phyloP scores from a whole-genome alignment of 306 rosid species.

The Castanospermum australe region DNA sequence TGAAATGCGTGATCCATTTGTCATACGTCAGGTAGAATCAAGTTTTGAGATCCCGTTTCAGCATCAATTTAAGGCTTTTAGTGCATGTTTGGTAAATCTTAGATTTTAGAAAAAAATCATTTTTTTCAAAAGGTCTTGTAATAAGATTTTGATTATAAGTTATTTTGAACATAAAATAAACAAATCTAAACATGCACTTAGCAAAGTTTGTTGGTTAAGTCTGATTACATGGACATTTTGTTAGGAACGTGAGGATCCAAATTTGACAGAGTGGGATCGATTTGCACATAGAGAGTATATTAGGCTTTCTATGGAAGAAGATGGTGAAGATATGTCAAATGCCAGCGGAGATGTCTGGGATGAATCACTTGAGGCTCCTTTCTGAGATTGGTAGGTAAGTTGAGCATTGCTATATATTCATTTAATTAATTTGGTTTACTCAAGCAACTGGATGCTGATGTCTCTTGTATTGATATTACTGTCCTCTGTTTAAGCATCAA shows the following conservation, averaged over 20 bases:
- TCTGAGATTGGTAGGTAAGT: slow-evolving; percentile 60
- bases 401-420: background rate
- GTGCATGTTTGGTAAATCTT: too few species aligned
- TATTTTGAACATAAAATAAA: too few species aligned
- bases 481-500: background rate
- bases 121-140: too few species aligned
- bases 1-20: slow-evolving; percentile 97
- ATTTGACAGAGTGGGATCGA: slow-evolving; percentile 99
- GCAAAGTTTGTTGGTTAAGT: slow-evolving; percentile 24
- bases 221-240: slow-evolving; percentile 29
- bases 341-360: slow-evolving; percentile 99
- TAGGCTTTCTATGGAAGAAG: slow-evolving; percentile 99
- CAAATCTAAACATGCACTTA: too few species aligned
- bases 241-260: slow-evolving; percentile 99
- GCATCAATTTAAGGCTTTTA: background rate
- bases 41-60: slow-evolving; percentile 19
- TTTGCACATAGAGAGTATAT: slow-evolving; percentile 98
- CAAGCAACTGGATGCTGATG: background rate
- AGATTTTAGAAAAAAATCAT: too few species aligned
- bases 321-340: slow-evolving; percentile 97
- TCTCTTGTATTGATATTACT: background rate
- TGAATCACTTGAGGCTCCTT: slow-evolving; percentile 98
- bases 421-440: background rate
- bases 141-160: too few species aligned
- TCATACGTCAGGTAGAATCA: slow-evolving; percentile 86